Evolutionary conservation across 768 basidiomycete species (phyloP), one percentile per base, ranked within the genome.

Genomic region (Suillus paluster): DNA sequence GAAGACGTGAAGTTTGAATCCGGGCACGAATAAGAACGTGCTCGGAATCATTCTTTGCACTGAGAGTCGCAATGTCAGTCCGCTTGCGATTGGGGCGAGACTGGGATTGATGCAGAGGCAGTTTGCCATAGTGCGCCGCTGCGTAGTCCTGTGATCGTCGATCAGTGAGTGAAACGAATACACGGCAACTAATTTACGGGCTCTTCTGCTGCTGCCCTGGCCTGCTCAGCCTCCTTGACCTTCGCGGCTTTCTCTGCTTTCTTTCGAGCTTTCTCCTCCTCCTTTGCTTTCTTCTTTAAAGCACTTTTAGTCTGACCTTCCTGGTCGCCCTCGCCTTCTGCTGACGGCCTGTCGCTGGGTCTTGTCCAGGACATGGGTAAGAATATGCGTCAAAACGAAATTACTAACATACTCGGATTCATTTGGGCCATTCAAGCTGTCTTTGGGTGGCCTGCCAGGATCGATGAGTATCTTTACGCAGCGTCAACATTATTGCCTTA

Each of bases 71-170:
- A 66, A 99, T 89, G 68, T 89, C 81, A 46, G 83, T 81, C 64
- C 91, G 86, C 61, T 81, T 72, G 61, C 83, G 81, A 56, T 83
- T 78, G 10, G 85, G 80, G 53, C 94, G 88, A 38, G 88, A 84
- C 73, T 94, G 90, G 27, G 96, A 98, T 77, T 97, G 94, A 78
- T 98, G 91, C 49, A 99, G 79, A 41, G 96, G 94, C 17, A 95
- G 83, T 63, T 84, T 81, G 55, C 97, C 97, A 74, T 99, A 99
- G 76, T 86, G 91, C 50, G 87, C 84, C 38, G 77, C 76, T 3
- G 94, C 88, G 71, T 79, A 90, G 72, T 96, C 95, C 92, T 94
- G 67, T 38, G 38, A 55, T 55, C 17, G 6, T 25, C 23, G 36
- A 39, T 39, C 25, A 55, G 19, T 21, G 50, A 44, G 60, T 57